Conservation (phyloP, 106 monocot genomes). For the Dendrobium chrysotoxum region DNA sequence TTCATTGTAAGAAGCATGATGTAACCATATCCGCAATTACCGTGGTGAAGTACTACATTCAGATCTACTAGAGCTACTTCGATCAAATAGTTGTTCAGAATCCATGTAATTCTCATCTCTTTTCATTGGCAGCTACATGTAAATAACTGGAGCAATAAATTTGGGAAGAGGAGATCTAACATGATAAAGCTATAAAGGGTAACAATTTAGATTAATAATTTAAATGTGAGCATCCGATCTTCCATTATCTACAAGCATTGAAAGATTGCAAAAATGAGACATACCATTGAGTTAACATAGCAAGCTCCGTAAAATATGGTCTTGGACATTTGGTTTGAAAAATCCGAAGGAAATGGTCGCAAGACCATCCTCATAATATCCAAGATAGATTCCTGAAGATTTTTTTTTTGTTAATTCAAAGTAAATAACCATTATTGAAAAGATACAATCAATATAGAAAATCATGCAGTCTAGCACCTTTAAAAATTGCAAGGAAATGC, state of each 20-base stretch:
- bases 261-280: slow-evolving; percentile 1
- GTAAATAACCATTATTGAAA: not conserved
- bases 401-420: not conserved
- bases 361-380: slow-evolving; percentile 58
- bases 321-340: slow-evolving; percentile 21
- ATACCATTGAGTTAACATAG: slow-evolving; percentile 74
- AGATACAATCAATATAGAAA: not conserved
- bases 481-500: not conserved
- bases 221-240: not conserved
- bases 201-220: not conserved
- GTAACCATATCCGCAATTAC: slow-evolving; percentile 87
- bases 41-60: slow-evolving; percentile 13
- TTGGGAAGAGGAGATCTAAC: slow-evolving; percentile 32
- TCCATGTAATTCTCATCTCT: slow-evolving; percentile 7
- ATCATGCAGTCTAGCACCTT: not conserved
- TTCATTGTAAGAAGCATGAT: slow-evolving; percentile 72
- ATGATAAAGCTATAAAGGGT: slow-evolving; percentile 61
- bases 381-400: slow-evolving; percentile 60
- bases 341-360: slow-evolving; percentile 28
- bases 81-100: slow-evolving; percentile 8
- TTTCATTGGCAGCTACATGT: slow-evolving; percentile 73
- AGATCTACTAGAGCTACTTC: slow-evolving; percentile 3
- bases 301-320: slow-evolving; percentile 40
- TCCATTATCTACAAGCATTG: not conserved
- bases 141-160: slow-evolving; percentile 67